Evolutionary conservation across 768 basidiomycete genomes (phyloP).

Genomic region (Harrya chromipes): DNA sequence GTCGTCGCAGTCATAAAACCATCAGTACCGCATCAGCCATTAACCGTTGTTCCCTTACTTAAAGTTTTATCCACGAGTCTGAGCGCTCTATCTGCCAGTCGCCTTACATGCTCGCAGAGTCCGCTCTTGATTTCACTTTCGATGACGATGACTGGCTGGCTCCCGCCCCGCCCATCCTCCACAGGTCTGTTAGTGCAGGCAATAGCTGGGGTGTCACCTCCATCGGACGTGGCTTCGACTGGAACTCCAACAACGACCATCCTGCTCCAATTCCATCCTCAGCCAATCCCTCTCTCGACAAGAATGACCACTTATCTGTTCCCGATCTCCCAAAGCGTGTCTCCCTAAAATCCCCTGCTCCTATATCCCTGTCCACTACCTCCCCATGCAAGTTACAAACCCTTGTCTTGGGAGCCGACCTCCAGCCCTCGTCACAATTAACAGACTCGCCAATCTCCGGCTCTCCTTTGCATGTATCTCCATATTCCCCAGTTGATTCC

Average conservation of each 20-base stretch:
- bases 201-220: constrained; percentile 85
- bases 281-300: constrained; percentile 4
- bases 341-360: constrained; percentile 8
- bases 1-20: neutral
- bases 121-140: constrained; percentile 58
- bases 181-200: constrained; percentile 63
- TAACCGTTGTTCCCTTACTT: neutral
- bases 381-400: constrained; percentile 26
- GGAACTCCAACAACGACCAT: constrained; percentile 48
- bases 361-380: constrained; percentile 15
- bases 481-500: constrained; percentile 30
- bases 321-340: constrained; percentile 13
- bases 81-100: neutral
- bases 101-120: constrained; percentile 53
- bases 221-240: constrained; percentile 79
- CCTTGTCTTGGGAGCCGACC: constrained; percentile 22
- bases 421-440: constrained; percentile 28
- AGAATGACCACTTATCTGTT: constrained; percentile 5
- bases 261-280: constrained; percentile 5
- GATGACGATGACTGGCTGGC: constrained; percentile 71
- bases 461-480: constrained; percentile 34
- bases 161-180: constrained; percentile 48
- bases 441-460: constrained; percentile 28
- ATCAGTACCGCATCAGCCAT: neutral
- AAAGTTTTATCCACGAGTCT: constrained; percentile 1